phyloP scores from a whole-genome alignment of 495 filamentous ascomycete genomes.

The Podospora pseudoanserina region DNA sequence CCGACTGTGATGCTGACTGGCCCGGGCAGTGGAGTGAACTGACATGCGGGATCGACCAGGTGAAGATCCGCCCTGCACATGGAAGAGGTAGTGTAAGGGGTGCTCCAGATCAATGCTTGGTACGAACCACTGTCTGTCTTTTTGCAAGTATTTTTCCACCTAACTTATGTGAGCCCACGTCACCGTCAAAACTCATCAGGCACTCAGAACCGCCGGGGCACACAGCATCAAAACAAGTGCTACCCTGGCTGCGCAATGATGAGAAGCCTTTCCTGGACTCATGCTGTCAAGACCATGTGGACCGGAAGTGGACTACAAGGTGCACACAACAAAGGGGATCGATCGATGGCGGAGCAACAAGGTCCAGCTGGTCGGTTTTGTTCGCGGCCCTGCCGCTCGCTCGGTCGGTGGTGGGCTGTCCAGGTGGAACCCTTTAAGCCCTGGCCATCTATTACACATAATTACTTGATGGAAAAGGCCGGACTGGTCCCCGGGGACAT shows the following conservation, averaged over 20 bases:
- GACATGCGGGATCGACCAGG: conserved; percentile 4
- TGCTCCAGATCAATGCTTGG: neutral
- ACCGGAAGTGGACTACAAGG: neutral
- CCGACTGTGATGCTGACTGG: neutral
- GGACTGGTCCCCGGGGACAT: conserved; percentile 9
- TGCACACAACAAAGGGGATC: neutral
- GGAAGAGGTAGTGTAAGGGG: neutral
- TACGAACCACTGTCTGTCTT: too few relatives aligned
- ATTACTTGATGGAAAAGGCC: conserved; percentile 47
- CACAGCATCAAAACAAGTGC: neutral
- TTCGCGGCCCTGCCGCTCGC: conserved; percentile 18
- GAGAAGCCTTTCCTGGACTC: too few relatives aligned
- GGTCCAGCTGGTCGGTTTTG: conserved; percentile 3
- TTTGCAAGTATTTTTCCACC: too few relatives aligned
- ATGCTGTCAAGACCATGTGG: neutral
- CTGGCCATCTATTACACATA: conserved; percentile 45
- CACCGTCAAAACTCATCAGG: neutral
- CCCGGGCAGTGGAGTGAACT: neutral
- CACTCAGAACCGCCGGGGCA: neutral
- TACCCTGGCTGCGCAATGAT: neutral
- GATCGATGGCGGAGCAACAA: conserved; percentile 5
- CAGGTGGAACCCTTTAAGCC: conserved; percentile 3
- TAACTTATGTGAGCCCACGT: neutral
- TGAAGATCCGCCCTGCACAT: neutral
- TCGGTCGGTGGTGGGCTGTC: conserved; percentile 1